Conservation (phyloP, 1,139 yeast species). For the Sugiyamaella paludigena region DNA sequence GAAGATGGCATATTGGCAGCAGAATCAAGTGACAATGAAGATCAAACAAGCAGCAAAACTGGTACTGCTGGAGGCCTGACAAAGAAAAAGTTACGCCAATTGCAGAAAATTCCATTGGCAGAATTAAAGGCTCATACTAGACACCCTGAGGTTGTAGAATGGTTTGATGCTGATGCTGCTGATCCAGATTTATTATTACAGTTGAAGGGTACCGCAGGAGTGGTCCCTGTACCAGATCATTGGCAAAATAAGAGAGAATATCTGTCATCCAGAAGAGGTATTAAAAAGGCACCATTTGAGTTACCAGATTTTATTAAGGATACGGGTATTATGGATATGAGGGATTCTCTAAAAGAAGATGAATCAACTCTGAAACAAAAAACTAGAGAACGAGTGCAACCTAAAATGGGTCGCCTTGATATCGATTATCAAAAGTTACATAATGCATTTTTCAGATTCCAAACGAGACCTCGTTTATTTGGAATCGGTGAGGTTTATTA, state of each 20-base stretch:
- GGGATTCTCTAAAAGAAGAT: slow-evolving; percentile 53
- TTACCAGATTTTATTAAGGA: slow-evolving; percentile 75
- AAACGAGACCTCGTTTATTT: slow-evolving; percentile 66
- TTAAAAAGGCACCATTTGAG: slow-evolving; percentile 71
- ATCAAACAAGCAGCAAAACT: slow-evolving; percentile 20
- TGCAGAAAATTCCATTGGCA: slow-evolving; percentile 63
- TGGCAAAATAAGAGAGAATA: slow-evolving; percentile 84
- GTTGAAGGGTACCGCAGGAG: slow-evolving; percentile 64
- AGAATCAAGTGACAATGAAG: slow-evolving; percentile 24
- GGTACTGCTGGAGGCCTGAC: slow-evolving; percentile 21
- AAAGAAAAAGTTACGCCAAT: slow-evolving; percentile 49
- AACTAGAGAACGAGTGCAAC: slow-evolving; percentile 83
- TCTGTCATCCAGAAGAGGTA: slow-evolving; percentile 65
- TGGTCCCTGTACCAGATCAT: slow-evolving; percentile 76
- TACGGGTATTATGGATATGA: slow-evolving; percentile 88
- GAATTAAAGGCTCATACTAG: slow-evolving; percentile 58
- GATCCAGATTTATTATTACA: slow-evolving; percentile 69
- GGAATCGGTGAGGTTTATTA: slow-evolving; percentile 75
- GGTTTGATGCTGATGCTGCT: slow-evolving; percentile 82
- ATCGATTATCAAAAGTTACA: slow-evolving; percentile 80
- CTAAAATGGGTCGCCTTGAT: slow-evolving; percentile 83
- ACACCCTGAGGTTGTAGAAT: slow-evolving; percentile 75
- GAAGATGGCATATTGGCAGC: slow-evolving; percentile 30
- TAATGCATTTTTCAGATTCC: slow-evolving; percentile 82
- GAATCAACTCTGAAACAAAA: slow-evolving; percentile 65